Conservation (phyloP, 768 basidiomycete genomes). For the Russula lepida region DNA sequence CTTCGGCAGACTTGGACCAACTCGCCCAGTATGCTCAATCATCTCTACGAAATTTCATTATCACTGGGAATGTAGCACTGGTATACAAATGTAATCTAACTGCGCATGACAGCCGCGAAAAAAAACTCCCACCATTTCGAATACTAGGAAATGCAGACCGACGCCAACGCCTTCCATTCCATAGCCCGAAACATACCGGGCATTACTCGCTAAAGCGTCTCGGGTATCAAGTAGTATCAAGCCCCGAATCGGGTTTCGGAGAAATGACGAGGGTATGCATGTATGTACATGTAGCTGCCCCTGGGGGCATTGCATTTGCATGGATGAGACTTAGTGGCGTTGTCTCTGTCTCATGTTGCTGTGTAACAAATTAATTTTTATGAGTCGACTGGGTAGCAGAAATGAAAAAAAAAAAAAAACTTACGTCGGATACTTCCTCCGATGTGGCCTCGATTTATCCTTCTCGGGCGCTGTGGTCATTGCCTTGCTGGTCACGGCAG, state of each 20-base stretch:
- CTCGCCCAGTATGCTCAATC: too few relatives aligned
- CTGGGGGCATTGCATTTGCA: not conserved
- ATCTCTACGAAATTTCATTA: not conserved
- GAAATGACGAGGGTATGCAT: not conserved
- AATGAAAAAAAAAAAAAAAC: not conserved
- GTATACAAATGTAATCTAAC: not conserved
- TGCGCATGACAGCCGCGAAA: not conserved
- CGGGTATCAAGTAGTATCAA: too few relatives aligned
- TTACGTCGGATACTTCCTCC: conserved; percentile 4
- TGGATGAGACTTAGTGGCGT: not conserved
- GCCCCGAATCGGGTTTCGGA: not conserved
- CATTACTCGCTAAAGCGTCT: too few relatives aligned
- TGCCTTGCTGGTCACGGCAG: conserved; percentile 13
- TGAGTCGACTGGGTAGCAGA: not conserved
- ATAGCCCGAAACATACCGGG: too few relatives aligned
- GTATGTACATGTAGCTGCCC: not conserved
- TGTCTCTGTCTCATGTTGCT: conserved; percentile 8
- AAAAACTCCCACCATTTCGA: not conserved
- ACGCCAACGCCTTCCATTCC: not conserved
- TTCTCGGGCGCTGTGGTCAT: conserved; percentile 10
- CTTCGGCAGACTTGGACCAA: too few relatives aligned
- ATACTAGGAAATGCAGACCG: not conserved
- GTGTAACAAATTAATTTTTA: not conserved
- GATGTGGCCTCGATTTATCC: not conserved
- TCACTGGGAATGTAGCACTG: not conserved